Evolutionary conservation across 306 rosid genomes (phyloP), one percentile per base, ranked within the genome.

Genomic region (Datisca glomerata): DNA sequence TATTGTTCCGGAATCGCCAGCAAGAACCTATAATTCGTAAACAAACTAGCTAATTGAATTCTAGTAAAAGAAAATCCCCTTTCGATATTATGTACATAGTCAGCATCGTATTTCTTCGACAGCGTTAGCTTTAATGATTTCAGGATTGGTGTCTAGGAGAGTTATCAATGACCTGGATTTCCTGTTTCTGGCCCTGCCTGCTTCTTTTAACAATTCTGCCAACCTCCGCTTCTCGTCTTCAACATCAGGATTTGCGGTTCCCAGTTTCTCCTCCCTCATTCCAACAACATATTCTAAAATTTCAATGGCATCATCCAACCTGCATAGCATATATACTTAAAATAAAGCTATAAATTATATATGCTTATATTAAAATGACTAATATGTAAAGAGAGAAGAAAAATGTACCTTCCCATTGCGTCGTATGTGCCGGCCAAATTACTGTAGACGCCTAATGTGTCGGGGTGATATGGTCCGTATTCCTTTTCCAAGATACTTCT

Each of bases 351-450:
- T 4, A 2, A 20, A 41, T 15, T 2, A n/a, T 22, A 3, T 23
- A 11, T 42, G n/a, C 21, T 21, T 47, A 28, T 21, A 21, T 38
- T 19, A 50, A 14, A 63, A 34, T 19, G 29, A 14, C 14, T 6
- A 1, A 14, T 9, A 14, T 35, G 7, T 9, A 9, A 35, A 35
- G 40, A 2, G 12, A 18, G 24, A 10, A 53, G 22, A 57, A 12
- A 24, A 33, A 2, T n/a, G n/a, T 71, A 80, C 96, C 96, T 85
- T 44, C 93, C 93, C 96, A 85, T 80, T 61, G 96, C 96, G 59
- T 85, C 96, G 18, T 85, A 80, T 17, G 85, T 80, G 8, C 87
- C 96, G 13, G 96, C 87, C 38, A 85, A 66, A 60, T 85, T 85
- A 74, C 96, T 85, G 15, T 67, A 74, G 34, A 85, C 96, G 14